phyloP scores from a whole-genome alignment of 2,329 filamentous ascomycete species.

The Ceratocystis harringtonii region DNA sequence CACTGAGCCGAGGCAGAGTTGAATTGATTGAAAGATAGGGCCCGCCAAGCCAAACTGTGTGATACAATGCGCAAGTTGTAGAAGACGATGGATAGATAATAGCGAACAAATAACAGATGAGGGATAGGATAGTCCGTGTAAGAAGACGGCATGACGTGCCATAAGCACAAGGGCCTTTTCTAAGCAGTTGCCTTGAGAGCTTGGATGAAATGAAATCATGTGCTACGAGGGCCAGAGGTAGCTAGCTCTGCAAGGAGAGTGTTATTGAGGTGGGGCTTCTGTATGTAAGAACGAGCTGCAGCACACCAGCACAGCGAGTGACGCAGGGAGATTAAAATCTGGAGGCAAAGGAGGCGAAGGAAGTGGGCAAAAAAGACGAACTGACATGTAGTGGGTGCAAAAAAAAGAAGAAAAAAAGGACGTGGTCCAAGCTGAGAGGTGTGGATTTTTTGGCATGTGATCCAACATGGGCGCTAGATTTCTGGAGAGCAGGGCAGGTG shows the following conservation, averaged over 20 bases:
- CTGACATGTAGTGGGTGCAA: not conserved
- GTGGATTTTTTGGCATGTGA: constrained; percentile 8
- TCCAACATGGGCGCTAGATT: not conserved
- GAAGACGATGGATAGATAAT: not conserved
- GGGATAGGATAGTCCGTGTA: not conserved
- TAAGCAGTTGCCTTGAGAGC: not conserved
- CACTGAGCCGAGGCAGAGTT: not conserved
- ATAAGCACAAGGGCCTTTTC: not conserved
- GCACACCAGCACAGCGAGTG: not conserved
- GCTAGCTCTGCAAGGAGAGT: not conserved
- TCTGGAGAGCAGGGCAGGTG: not conserved
- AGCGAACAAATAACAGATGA: not conserved
- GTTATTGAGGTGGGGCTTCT: not conserved
- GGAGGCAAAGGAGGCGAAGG: not conserved
- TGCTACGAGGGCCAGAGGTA: not conserved
- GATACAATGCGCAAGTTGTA: not conserved
- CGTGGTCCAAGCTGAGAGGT: not conserved
- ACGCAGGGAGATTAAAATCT: not conserved
- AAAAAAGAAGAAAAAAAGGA: not conserved
- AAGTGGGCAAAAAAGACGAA: not conserved
- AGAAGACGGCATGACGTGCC: not conserved
- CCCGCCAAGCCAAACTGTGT: not conserved
- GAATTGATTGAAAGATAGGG: not conserved
- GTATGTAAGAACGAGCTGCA: not conserved
- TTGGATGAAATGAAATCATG: not conserved